Evolutionary conservation across 805 yeast genomes (phyloP).

Genomic region (Ogataea siamensis): DNA sequence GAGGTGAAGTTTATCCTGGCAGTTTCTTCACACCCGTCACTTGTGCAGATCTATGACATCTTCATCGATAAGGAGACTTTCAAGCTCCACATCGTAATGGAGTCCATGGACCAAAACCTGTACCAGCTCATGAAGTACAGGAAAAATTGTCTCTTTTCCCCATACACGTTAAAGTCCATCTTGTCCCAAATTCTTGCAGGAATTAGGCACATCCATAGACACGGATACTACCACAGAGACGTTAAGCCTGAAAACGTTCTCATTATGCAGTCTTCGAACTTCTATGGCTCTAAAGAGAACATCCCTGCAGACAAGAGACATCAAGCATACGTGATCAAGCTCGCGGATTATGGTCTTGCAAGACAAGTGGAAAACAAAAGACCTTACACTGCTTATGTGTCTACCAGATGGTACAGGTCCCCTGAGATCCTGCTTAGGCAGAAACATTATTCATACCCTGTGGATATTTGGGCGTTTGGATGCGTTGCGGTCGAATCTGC

Average conservation of each 20-base stretch:
- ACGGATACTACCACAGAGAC: constrained; percentile 79
- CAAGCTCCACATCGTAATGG: constrained; percentile 82
- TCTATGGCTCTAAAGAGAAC: constrained; percentile 42
- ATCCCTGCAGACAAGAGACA: constrained; percentile 41
- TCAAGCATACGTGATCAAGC: constrained; percentile 59
- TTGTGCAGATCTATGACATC: constrained; percentile 75
- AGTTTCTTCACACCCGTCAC: constrained; percentile 66
- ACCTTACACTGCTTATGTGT: constrained; percentile 71
- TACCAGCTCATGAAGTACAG: constrained; percentile 73
- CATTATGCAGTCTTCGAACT: constrained; percentile 55
- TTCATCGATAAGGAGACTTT: constrained; percentile 63
- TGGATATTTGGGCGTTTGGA: constrained; percentile 88
- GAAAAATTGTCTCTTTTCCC: constrained; percentile 50
- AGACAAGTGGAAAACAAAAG: constrained; percentile 52
- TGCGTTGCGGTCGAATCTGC: constrained; percentile 73
- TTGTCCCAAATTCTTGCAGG: constrained; percentile 73
- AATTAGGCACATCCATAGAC: constrained; percentile 73
- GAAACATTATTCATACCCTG: constrained; percentile 60
- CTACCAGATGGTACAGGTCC: constrained; percentile 84
- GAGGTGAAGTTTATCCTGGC: constrained; percentile 67
- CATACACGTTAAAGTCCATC: constrained; percentile 60
- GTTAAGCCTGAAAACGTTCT: constrained; percentile 91
- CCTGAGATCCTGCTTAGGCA: constrained; percentile 76
- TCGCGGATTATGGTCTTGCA: constrained; percentile 81
- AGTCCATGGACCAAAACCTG: constrained; percentile 78